Evolutionary conservation across 2,329 filamentous ascomycete species (phyloP), one percentile per base, ranked within the genome.

Genomic region (Aspergillus spinulosporus): DNA sequence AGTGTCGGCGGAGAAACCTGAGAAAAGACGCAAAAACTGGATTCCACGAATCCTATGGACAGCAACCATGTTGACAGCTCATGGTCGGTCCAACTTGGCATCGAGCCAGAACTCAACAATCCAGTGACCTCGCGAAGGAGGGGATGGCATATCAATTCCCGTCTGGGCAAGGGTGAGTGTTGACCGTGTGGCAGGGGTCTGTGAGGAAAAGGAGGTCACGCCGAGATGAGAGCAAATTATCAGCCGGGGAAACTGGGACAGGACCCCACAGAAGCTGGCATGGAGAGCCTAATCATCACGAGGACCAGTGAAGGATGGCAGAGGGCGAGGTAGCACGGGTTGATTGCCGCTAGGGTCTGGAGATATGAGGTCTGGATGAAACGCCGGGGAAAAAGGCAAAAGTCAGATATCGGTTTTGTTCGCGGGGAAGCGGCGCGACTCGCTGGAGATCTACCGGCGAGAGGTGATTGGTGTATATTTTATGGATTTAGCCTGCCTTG

Each of bases 391-490:
- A 47, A 43, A 49, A 32, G 5, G 21, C n/a, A 15, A 37, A 29
- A 52, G 45, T 14, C 28, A 44, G 40, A 54, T 26, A 40, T 31
- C 21, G 26, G 39, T n/a, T 12, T 8, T 34, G 15, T 48, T 49
- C 50, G 52, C 52, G 46, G 56, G 56, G 56, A 54, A 51, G 44
- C 45, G 34, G 56, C 12, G 11, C 0, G 86, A 90, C 29, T 47
- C 15, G 11, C 0, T 86, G 90, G 45, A 90, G 36, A 90, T 66
- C 0, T 90, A 72, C 53, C 90, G 66, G 59, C 89, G 86, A 0
- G 90, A 76, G 1, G 85, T 57, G 53, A 90, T 90, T 56, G 54
- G 48, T 37, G 42, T 52, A 56, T 43, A 56, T 56, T 47, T 45
- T 51, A 36, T 44, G 34, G 14, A 39, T 48, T 52, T 52, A 52